These are phyloP conservation scores for Aspergillus alliaceus DNA, from an alignment of 2,329 filamentous ascomycete species.

Conservation along the genomic window DNA sequence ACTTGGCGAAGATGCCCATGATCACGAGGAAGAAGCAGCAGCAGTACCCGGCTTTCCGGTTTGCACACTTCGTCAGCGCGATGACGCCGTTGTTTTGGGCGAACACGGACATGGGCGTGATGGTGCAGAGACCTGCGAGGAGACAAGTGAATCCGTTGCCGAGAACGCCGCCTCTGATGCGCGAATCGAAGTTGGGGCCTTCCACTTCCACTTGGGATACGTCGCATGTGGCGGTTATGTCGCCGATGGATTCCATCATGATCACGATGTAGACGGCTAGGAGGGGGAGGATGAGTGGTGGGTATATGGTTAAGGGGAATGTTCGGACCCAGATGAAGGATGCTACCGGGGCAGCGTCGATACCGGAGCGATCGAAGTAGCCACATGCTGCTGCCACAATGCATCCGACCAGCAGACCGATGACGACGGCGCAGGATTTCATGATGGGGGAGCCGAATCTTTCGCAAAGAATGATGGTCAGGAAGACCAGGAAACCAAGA, in stretches of 20 bases:
- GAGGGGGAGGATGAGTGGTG: constrained; percentile 64
- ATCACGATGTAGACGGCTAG: constrained; percentile 60
- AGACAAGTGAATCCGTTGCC: constrained; percentile 67
- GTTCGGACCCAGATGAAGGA: constrained; percentile 73
- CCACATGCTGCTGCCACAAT: constrained; percentile 66
- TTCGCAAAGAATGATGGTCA: constrained; percentile 67
- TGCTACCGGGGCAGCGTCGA: constrained; percentile 60
- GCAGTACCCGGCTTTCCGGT: constrained; percentile 66
- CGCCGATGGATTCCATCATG: constrained; percentile 67
- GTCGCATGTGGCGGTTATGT: constrained; percentile 68
- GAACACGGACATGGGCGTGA: constrained; percentile 67
- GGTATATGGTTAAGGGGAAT: constrained; percentile 65
- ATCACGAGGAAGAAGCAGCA: constrained; percentile 66
- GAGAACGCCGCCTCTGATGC: constrained; percentile 68
- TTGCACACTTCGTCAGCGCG: constrained; percentile 66
- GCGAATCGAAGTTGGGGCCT: constrained; percentile 63
- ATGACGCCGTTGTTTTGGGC: constrained; percentile 72
- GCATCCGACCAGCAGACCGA: constrained; percentile 65
- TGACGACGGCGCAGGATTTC: constrained; percentile 66
- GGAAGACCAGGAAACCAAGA: constrained; percentile 66
- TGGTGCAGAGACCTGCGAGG: constrained; percentile 63
- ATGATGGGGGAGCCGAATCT: constrained; percentile 70
- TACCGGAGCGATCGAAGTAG: constrained; percentile 62
- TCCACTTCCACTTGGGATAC: constrained; percentile 65
- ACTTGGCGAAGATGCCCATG: constrained; percentile 71